Evolutionary conservation across 2,329 filamentous ascomycete species (phyloP).

Genomic region (Epichloe amarillans): DNA sequence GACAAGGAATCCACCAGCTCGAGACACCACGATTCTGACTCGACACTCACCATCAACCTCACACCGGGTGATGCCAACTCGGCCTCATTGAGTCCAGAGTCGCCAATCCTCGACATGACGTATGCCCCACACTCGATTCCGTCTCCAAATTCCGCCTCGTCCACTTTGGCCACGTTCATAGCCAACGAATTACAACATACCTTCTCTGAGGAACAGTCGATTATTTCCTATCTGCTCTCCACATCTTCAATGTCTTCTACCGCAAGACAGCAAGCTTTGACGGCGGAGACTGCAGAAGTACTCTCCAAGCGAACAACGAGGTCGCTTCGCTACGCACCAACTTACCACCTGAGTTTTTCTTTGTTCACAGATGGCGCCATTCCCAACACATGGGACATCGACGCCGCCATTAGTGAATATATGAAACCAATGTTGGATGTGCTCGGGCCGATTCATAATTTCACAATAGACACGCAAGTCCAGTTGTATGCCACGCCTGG

Average conservation of each 20-base stretch:
- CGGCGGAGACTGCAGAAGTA: slow-evolving; percentile 39
- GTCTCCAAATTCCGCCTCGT: slow-evolving; percentile 54
- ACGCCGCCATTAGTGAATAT: slow-evolving; percentile 66
- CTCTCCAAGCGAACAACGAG: slow-evolving; percentile 62
- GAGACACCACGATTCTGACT: slow-evolving; percentile 28
- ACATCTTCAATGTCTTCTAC: slow-evolving; percentile 40
- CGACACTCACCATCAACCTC: slow-evolving; percentile 59
- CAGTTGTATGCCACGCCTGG: slow-evolving; percentile 75
- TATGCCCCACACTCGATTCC: slow-evolving; percentile 60
- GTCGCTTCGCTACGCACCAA: slow-evolving; percentile 81
- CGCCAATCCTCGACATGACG: slow-evolving; percentile 60
- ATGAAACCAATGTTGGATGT: slow-evolving; percentile 70
- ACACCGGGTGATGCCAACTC: slow-evolving; percentile 47
- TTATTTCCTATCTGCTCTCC: slow-evolving; percentile 62
- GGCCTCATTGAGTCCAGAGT: slow-evolving; percentile 54
- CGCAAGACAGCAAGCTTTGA: slow-evolving; percentile 30
- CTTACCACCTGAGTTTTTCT: slow-evolving; percentile 92
- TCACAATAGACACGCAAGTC: slow-evolving; percentile 91
- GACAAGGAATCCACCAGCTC: slow-evolving; percentile 3
- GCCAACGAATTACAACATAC: slow-evolving; percentile 63
- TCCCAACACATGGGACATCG: slow-evolving; percentile 86
- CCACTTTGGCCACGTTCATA: slow-evolving; percentile 61
- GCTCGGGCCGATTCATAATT: slow-evolving; percentile 76
- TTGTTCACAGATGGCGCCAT: slow-evolving; percentile 68
- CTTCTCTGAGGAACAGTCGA: slow-evolving; percentile 80